Conservation (phyloP, 2,329 filamentous ascomycete species). For the Bipolaris cookei region DNA sequence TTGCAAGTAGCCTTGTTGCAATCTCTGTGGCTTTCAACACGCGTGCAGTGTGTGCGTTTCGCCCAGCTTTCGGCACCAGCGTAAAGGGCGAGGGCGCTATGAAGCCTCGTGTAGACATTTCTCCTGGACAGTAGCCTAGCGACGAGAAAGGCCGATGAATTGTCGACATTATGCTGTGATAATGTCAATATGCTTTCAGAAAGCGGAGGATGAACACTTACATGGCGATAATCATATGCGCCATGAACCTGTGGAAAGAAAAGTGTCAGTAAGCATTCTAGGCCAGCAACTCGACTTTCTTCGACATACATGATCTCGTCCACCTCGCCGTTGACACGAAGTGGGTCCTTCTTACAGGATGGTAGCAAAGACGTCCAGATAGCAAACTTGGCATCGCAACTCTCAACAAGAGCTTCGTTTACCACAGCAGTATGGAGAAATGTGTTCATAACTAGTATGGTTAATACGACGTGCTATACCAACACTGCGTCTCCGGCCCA, state of each 20-base stretch:
- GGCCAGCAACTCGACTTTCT: background rate
- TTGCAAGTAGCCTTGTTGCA: slow-evolving; percentile 75
- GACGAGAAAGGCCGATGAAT: slow-evolving; percentile 53
- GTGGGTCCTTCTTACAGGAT: slow-evolving; percentile 69
- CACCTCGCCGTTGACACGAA: slow-evolving; percentile 70
- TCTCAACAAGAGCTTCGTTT: slow-evolving; percentile 64
- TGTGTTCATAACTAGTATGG: slow-evolving; percentile 57
- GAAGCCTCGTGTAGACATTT: slow-evolving; percentile 60
- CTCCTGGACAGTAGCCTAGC: slow-evolving; percentile 37
- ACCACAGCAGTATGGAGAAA: slow-evolving; percentile 31
- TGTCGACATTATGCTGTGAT: slow-evolving; percentile 34
- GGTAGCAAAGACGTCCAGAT: slow-evolving; percentile 84
- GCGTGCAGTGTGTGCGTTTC: slow-evolving; percentile 72
- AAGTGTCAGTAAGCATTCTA: background rate
- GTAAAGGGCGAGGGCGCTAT: slow-evolving; percentile 58
- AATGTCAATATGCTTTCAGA: background rate
- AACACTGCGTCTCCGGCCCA: too few relatives aligned
- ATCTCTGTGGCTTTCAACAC: slow-evolving; percentile 78
- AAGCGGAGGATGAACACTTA: slow-evolving; percentile 22
- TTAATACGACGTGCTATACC: slow-evolving; percentile 1
- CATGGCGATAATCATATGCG: slow-evolving; percentile 72
- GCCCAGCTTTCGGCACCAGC: slow-evolving; percentile 54
- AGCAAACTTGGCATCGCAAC: slow-evolving; percentile 68
- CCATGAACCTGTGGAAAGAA: slow-evolving; percentile 65
- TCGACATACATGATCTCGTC: slow-evolving; percentile 75